Evolutionary conservation across 345 rosid genomes (phyloP), one percentile per base, ranked within the genome.

Genomic region (Eucalyptus pumila): DNA sequence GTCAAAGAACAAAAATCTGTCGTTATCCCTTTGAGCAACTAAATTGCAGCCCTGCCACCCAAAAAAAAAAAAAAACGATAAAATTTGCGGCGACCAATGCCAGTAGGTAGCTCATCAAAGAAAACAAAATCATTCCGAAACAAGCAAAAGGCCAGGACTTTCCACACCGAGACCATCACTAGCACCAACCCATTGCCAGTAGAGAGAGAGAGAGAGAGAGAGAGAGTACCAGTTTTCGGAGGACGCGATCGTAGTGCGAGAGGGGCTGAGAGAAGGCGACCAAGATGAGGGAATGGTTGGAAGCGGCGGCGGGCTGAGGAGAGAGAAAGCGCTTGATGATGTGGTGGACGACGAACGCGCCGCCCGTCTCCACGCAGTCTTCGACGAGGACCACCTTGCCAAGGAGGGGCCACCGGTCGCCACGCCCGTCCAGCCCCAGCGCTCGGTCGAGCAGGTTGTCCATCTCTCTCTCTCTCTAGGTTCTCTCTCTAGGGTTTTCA

Each of bases 341-440:
- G 87, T 96, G 99, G 93, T 96, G 97, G 91, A 96, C 93, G 65
- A 96, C 94, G 90, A 97, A 96, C 2, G 96, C 91, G 65, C 95
- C 99, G 88, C 96, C 94, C 4, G 98, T 96, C 92, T 96, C 98
- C n/a, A 95, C 98, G 91, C 95, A 91, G 91, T 97, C 99, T 85
- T 96, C 95, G 67, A 97, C 90, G 34, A 94, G 48, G 50, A 97
- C 90, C 30, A 94, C 91, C 88, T 94, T 93, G 16, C 96, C 95
- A 56, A 88, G 89, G 49, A 97, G 90, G 7, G 96, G 92, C 92
- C 94, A 93, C 86, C 87, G 50, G 51, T 91, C 94, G 32, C 87
- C 27, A 87, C 87, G 88, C 87, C 93, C 88, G 72, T 94, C 93
- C n/a, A 96, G 88, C 16, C 96, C 97, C 80, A 97, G 81, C 11